Evolutionary conservation across 2,329 filamentous ascomycete species (phyloP).

Genomic region (Hypoxylon sp.): DNA sequence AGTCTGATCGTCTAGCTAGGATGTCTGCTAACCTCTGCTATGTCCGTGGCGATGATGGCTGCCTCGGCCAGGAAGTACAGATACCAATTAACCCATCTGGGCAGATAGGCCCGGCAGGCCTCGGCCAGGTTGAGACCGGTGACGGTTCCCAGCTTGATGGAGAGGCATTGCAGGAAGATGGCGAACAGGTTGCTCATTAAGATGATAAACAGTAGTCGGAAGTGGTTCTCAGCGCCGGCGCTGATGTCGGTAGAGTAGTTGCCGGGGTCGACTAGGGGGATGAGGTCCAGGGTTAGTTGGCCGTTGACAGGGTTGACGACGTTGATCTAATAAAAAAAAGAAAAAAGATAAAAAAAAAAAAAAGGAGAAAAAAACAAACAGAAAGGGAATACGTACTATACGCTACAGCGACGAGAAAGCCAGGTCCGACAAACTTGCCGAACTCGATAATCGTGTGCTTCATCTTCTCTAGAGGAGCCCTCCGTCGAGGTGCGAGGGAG

Average conservation of each 20-base stretch:
- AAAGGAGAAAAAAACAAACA: neutral
- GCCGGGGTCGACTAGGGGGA: conserved; percentile 60
- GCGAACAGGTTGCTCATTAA: conserved; percentile 75
- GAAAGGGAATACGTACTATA: conserved; percentile 56
- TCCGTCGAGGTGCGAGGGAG: conserved; percentile 10
- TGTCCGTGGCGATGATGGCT: conserved; percentile 75
- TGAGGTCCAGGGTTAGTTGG: neutral
- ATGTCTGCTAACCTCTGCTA: conserved; percentile 63
- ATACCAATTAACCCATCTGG: conserved; percentile 68
- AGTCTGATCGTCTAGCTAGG: too few species aligned
- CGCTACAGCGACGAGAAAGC: conserved; percentile 69
- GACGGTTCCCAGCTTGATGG: conserved; percentile 74
- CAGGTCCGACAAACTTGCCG: conserved; percentile 68
- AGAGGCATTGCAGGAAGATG: conserved; percentile 73
- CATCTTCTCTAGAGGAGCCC: conserved; percentile 30
- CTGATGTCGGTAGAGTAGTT: conserved; percentile 77
- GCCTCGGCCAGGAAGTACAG: conserved; percentile 70
- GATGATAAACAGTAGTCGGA: conserved; percentile 72
- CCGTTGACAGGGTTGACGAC: neutral
- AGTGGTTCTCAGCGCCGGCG: conserved; percentile 71
- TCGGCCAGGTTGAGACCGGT: conserved; percentile 72
- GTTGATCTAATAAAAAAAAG: neutral
- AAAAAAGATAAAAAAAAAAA: too few species aligned
- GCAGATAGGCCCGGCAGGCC: conserved; percentile 70
- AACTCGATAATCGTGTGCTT: conserved; percentile 54